Base-by-base conservation (phyloP, 2,329 filamentous ascomycete species). In the Phoma sp. region DNA sequence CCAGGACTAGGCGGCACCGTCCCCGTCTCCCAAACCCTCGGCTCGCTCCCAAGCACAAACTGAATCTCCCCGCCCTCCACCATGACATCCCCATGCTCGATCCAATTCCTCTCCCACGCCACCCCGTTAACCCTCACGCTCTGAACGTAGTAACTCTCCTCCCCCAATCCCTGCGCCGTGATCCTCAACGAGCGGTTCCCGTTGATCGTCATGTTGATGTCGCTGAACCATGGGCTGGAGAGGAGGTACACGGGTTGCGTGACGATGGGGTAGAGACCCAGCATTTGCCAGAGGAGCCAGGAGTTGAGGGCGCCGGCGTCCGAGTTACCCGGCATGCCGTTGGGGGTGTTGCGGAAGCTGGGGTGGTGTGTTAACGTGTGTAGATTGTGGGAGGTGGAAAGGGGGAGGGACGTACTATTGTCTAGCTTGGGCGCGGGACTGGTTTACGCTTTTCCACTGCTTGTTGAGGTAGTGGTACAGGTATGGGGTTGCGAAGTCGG, bases 211-310 rank as follows among this genome's bases (percentile, higher is more conserved):
- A 91, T 83, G 1, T 79, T 85, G 56, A 89, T 74, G 38, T 85
- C 80, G 1, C 49, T 51, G 45, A 76, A 74, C 67, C 72, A 71
- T 4, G 73, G 72, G n/a, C 65, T 65, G 2, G 81, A 82, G 47
- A 90, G 78, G 15, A 89, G 76, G 67, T 88, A 89, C 0, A 84
- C 86, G 0, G 85, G 85, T 75, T 89, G 87, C 0, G 85, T 86
- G 0, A 86, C 88, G 51, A 90, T 68, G 0, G 78, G 77, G 53
- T 80, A 81, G 6, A 80, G 65, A 1, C 80, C 79, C 0, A 82
- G 55, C 71, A 76, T 72, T 46, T 80, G 74, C 75, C 77, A 82
- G 3, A 81, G 63, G 1, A 81, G 68, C 80, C 79, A 82, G n/a
- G 74, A 77, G 39, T 79, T 77, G 58, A 82, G 70, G 1, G 78